A percentile compares a stretch with the other conserved stretches of the same genome.
Evolutionary conservation across 2,329 filamentous ascomycete species (phyloP).

Genomic region (Trichophyton benhamiae): DNA sequence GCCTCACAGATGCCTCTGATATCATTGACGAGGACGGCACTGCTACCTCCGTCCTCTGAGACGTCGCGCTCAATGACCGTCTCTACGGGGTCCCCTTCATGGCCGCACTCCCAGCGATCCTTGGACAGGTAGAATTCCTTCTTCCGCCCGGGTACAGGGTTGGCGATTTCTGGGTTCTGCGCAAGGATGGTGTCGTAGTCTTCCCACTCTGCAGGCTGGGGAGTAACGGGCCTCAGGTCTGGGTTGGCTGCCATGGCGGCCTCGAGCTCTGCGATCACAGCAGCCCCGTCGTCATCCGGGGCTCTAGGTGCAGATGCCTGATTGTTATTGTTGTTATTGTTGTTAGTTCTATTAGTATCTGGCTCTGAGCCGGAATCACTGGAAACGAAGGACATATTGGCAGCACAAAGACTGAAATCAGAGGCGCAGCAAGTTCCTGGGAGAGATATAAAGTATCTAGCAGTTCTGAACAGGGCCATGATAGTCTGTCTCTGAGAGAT

Average conservation of each 20-base stretch:
- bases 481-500: background rate
- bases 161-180: conserved; percentile 13
- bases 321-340: too few relatives aligned
- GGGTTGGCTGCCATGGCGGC: conserved; percentile 13
- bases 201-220: conserved; percentile 12
- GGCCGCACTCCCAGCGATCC: conserved; percentile 14
- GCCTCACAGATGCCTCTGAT: conserved; percentile 11
- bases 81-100: conserved; percentile 10
- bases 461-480: background rate
- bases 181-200: conserved; percentile 13
- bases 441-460: background rate
- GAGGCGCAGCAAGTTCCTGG: too few relatives aligned
- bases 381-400: background rate
- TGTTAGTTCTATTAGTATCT: background rate
- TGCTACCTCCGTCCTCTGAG: background rate
- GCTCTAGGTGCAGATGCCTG: background rate
- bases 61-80: conserved; percentile 13
- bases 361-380: background rate
- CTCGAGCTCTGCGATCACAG: conserved; percentile 11
- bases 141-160: conserved; percentile 6
- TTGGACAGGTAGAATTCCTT: conserved; percentile 13
- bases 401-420: too few relatives aligned
- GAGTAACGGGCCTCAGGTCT: conserved; percentile 7
- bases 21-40: conserved; percentile 10
- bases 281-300: conserved; percentile 7